phyloP scores from a whole-genome alignment of 768 basidiomycete genomes.

The Russula earlei region DNA sequence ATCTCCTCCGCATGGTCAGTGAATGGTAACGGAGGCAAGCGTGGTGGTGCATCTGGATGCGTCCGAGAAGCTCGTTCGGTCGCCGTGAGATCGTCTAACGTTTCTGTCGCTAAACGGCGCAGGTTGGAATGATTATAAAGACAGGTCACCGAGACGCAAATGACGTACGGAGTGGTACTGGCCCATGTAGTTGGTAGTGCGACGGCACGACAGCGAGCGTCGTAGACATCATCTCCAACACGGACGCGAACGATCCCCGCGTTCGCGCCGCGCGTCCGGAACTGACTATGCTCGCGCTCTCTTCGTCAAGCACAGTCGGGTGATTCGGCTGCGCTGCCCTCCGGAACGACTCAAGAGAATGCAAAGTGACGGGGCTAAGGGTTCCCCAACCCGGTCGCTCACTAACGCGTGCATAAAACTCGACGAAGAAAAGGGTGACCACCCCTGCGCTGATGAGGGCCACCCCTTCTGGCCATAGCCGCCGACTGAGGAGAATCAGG shows the following conservation, averaged over 20 bases:
- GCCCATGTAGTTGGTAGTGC: slow-evolving; percentile 42
- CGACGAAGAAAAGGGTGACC: slow-evolving; percentile 48
- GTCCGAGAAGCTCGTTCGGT: slow-evolving; percentile 73
- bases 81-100: slow-evolving; percentile 69
- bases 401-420: slow-evolving; percentile 45
- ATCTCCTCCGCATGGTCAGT: slow-evolving; percentile 71
- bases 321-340: slow-evolving; percentile 33
- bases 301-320: slow-evolving; percentile 36
- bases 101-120: slow-evolving; percentile 49
- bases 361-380: slow-evolving; percentile 45
- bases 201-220: slow-evolving; percentile 69
- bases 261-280: slow-evolving; percentile 30
- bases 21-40: slow-evolving; percentile 57
- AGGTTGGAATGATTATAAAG: neutral
- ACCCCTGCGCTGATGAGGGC: slow-evolving; percentile 49
- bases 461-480: slow-evolving; percentile 65
- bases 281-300: slow-evolving; percentile 41
- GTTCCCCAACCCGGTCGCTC: slow-evolving; percentile 40
- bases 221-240: slow-evolving; percentile 77
- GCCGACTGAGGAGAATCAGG: slow-evolving; percentile 55
- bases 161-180: slow-evolving; percentile 58
- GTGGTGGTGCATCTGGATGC: slow-evolving; percentile 69
- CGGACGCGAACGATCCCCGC: slow-evolving; percentile 70
- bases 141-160: neutral
- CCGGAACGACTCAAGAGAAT: slow-evolving; percentile 49